Evolutionary conservation across 106 monocot species (phyloP), one percentile per base, ranked within the genome.

Genomic region (Dendrobium catenatum): DNA sequence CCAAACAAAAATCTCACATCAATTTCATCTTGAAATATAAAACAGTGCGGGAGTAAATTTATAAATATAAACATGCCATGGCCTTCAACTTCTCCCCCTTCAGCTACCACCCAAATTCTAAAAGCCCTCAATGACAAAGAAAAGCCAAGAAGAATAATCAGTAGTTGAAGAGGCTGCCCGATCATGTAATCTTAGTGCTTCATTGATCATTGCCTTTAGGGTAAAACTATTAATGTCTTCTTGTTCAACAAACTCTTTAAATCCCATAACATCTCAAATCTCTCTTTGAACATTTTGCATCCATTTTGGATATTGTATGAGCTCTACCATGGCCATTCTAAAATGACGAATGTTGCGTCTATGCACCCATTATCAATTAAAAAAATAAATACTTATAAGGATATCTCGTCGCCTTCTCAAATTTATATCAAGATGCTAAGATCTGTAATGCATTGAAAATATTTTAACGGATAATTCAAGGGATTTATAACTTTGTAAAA

Each of bases 241-340:
- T 29, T 84, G 78, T 29, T 44, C 10, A 4, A 80, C 18, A 17
- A 37, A 43, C 2, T 16, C 16, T 37, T 64, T 27, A 4, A 10
- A 20, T 13, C 43, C 58, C 4, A 75, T 19, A 20, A 58, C 24
- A 0, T 55, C 6, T 74, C 81, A 56, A 8, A 87, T 43, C 19
- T 87, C 87, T 5, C 40, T 77, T 81, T 87, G 87, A 3, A 41
- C 77, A 46, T 70, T 81, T 17, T 78, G 72, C 81, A 84, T 84
- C 6, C 26, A 18, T 31, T 7, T 31, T 47, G 87, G 84, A 58
- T 87, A 9, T 7, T 55, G 70, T 19, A 81, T 37, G 16, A 87
- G 84, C 79, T 87, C 87, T 3, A 84, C 78, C 81, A 84, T 87
- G 0, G 81, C 24, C 84, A 87, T 29, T 78, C 81, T 37, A 87